Conservation (phyloP, 2,329 filamentous ascomycete genomes). For the Alternaria atra region DNA sequence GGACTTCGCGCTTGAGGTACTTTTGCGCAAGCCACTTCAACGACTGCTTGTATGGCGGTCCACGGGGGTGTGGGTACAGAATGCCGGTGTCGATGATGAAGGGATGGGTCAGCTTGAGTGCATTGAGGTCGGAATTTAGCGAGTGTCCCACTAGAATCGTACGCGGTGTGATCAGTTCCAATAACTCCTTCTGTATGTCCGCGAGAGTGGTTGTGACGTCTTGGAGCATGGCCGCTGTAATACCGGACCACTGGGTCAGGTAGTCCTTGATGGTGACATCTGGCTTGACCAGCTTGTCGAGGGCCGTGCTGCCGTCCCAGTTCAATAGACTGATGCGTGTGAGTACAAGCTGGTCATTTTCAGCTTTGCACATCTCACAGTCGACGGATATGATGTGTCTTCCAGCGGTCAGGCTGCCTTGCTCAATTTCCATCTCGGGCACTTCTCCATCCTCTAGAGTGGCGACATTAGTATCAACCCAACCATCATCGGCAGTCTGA, state of each 20-base stretch:
- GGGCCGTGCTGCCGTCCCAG: conserved; percentile 82
- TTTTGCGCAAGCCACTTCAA: conserved; percentile 90
- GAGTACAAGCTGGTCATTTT: conserved; percentile 79
- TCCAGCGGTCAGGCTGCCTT: conserved; percentile 84
- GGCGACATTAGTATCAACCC: conserved; percentile 80
- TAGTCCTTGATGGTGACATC: conserved; percentile 90
- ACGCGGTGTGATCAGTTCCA: conserved; percentile 74
- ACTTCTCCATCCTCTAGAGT: conserved; percentile 72
- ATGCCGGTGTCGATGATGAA: conserved; percentile 93
- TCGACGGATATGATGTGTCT: conserved; percentile 83
- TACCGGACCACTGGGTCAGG: conserved; percentile 87
- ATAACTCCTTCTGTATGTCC: conserved; percentile 82
- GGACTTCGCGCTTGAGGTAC: conserved; percentile 86
- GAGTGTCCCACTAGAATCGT: conserved; percentile 83
- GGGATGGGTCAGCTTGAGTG: conserved; percentile 85
- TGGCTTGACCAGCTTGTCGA: conserved; percentile 94
- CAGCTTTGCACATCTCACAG: conserved; percentile 97
- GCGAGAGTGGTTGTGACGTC: conserved; percentile 81
- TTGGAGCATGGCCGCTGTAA: conserved; percentile 84
- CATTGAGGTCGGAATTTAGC: conserved; percentile 82
- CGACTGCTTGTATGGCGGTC: conserved; percentile 87
- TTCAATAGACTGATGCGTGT: conserved; percentile 86
- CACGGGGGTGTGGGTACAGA: conserved; percentile 88
- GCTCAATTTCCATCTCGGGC: conserved; percentile 75
- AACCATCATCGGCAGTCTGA: conserved; percentile 69